A percentile compares a stretch with the other conserved stretches of the same genome.
phyloP scores from a whole-genome alignment of 805 yeast genomes.

The Ogataea methanolica region DNA sequence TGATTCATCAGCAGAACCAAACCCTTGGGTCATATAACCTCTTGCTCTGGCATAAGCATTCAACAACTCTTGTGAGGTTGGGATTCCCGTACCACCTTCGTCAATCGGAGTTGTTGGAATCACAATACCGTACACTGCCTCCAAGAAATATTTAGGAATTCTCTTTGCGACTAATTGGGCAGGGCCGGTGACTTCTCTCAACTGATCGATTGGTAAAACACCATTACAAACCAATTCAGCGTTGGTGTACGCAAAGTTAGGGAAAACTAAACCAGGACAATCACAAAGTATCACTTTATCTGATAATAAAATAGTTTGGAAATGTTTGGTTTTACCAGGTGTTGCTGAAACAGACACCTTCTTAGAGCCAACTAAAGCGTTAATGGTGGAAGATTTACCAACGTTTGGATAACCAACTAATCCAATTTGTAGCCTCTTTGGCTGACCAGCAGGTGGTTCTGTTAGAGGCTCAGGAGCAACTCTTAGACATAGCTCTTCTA shows the following conservation, averaged over 20 bases:
- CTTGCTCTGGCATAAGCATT: conserved; percentile 94
- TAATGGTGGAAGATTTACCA: conserved; percentile 83
- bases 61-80: conserved; percentile 84
- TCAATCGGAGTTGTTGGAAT: conserved; percentile 68
- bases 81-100: conserved; percentile 87
- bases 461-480: conserved; percentile 71
- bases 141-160: conserved; percentile 82
- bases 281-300: conserved; percentile 86
- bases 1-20: conserved; percentile 94
- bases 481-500: conserved; percentile 71
- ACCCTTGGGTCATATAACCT: conserved; percentile 96
- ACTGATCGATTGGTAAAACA: conserved; percentile 96
- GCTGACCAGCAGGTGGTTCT: conserved; percentile 50
- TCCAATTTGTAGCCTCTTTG: conserved; percentile 78
- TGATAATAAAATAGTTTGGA: conserved; percentile 88
- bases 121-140: conserved; percentile 90
- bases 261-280: conserved; percentile 99
- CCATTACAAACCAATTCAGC: conserved; percentile 98
- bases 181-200: conserved; percentile 90
- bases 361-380: conserved; percentile 92
- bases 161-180: conserved; percentile 78
- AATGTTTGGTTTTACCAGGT: conserved; percentile 98
- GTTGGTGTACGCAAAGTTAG: conserved; percentile 93
- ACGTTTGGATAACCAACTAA: conserved; percentile 97
- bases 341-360: conserved; percentile 98